Conservation (phyloP, 2,329 filamentous ascomycete species). For the Trichoderma afroharzianum region DNA sequence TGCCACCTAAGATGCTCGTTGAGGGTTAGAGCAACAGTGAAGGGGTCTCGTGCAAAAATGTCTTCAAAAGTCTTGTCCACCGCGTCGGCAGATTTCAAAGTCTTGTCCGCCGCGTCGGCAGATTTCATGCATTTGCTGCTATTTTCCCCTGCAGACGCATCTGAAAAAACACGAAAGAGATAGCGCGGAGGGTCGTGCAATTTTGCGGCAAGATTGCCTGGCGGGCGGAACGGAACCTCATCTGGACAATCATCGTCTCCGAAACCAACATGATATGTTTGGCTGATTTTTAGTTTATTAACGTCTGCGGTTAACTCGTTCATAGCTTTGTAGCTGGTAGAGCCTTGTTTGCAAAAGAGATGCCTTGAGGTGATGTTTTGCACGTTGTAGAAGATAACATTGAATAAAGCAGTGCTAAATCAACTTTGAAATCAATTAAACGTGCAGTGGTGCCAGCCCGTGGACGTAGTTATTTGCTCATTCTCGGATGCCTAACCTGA, state of each 20-base stretch:
- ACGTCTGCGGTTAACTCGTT: background rate
- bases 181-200: background rate
- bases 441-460: background rate
- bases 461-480: background rate
- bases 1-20: background rate
- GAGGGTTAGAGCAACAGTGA: background rate
- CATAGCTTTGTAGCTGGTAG: background rate
- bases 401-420: background rate
- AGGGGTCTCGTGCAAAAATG: background rate
- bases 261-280: background rate
- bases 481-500: background rate
- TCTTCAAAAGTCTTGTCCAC: background rate
- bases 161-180: background rate
- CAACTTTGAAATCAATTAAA: background rate
- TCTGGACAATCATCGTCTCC: background rate
- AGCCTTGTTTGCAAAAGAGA: background rate
- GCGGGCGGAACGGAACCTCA: background rate
- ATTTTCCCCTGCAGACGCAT: background rate
- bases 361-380: background rate
- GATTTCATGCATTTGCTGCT: background rate
- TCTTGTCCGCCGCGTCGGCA: background rate
- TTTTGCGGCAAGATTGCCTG: background rate
- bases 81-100: background rate
- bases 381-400: background rate
- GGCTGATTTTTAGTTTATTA: background rate